Percentiles rank a stretch among this genome's conserved stretches.
These are phyloP conservation scores for Fusarium sp. DNA, from an alignment of 2,329 filamentous ascomycete genomes.

Conservation along the genomic window DNA sequence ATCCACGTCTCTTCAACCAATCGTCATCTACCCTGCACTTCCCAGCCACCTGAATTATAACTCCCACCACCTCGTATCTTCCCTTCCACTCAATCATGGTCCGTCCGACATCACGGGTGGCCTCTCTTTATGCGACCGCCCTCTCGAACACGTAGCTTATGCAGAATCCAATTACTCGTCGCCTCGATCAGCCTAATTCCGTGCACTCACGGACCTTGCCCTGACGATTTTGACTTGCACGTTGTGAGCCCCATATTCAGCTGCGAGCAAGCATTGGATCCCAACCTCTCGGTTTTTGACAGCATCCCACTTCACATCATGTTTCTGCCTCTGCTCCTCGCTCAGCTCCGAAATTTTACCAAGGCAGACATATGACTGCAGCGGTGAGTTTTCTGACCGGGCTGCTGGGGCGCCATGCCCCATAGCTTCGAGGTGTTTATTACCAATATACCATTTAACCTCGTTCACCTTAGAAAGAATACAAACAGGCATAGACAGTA, in stretches of 20 bases:
- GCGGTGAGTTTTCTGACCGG: constrained; percentile 19
- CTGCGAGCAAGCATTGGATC: neutral
- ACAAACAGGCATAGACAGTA: neutral
- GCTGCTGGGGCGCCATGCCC: neutral
- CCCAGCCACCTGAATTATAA: constrained; percentile 41
- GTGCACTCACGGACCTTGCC: neutral
- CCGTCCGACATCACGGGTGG: constrained; percentile 33
- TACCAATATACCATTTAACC: neutral
- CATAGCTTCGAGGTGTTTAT: neutral
- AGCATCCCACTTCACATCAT: constrained; percentile 14
- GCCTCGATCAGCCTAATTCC: neutral
- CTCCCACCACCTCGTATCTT: constrained; percentile 23
- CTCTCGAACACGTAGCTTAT: constrained; percentile 29
- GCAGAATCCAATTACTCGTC: constrained; percentile 13
- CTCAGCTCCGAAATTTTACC: constrained; percentile 1
- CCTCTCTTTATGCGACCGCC: constrained; percentile 40
- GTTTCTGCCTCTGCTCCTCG: neutral
- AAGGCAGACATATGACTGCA: constrained; percentile 6
- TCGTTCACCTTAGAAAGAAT: neutral
- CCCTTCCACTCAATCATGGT: constrained; percentile 30
- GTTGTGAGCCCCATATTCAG: constrained; percentile 8
- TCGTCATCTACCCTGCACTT: constrained; percentile 32
- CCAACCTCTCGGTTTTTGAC: constrained; percentile 23
- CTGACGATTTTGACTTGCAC: constrained; percentile 12
- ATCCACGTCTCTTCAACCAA: constrained; percentile 3